Conservation (phyloP, 352 stramenopile genomes). For the Phytophthora crassamura region DNA sequence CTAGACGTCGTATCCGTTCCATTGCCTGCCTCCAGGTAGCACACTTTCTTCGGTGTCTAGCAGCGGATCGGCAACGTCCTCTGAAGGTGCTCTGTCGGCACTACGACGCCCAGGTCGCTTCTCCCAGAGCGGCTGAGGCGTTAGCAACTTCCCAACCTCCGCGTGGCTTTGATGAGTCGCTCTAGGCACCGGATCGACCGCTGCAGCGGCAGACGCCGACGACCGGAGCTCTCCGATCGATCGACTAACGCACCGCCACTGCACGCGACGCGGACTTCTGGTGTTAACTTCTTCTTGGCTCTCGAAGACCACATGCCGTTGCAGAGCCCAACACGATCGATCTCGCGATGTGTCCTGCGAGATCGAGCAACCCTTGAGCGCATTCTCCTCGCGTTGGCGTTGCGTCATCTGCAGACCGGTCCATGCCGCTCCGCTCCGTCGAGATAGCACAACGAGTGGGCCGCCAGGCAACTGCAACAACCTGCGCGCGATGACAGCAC, state of each 20-base stretch:
- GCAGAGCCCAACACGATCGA: constrained; percentile 12
- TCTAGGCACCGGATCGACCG: not conserved
- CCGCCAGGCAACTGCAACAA: constrained; percentile 33
- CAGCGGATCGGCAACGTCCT: too few relatives aligned
- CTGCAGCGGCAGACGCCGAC: not conserved
- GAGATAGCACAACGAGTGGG: constrained; percentile 26
- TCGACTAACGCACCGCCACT: constrained; percentile 28
- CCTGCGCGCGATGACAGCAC: constrained; percentile 29
- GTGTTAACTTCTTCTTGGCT: not conserved
- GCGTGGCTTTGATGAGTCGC: too few relatives aligned
- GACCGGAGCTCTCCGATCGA: too few relatives aligned
- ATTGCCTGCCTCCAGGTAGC: not conserved
- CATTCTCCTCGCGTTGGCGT: constrained; percentile 33
- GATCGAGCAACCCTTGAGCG: not conserved
- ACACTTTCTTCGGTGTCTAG: too few relatives aligned
- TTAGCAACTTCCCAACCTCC: constrained; percentile 19
- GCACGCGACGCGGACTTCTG: constrained; percentile 11
- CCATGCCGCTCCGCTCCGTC: constrained; percentile 24
- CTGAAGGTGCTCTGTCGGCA: not conserved
- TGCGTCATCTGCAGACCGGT: constrained; percentile 24
- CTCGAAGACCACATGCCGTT: constrained; percentile 14
- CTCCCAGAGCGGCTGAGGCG: constrained; percentile 23
- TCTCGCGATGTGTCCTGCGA: constrained; percentile 16
- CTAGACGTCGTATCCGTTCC: constrained; percentile 11
- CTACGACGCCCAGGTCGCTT: constrained; percentile 3